Percentiles rank a stretch among this genome's conserved stretches.
Evolutionary conservation across 164 flowering plant genomes (phyloP).

Genomic region (Tetrastigma voinierianum): DNA sequence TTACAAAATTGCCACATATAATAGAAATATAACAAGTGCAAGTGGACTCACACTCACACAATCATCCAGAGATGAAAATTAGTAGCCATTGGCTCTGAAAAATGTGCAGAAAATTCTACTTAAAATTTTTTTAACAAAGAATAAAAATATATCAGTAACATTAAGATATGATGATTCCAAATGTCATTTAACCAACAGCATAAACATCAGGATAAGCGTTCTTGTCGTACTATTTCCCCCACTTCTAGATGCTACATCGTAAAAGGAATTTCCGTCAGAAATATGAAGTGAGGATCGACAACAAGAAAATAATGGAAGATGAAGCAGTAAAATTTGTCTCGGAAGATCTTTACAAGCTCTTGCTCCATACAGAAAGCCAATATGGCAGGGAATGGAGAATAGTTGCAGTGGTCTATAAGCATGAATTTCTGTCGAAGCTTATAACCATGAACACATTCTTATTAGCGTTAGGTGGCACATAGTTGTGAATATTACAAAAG

Average conservation of each 20-base stretch:
- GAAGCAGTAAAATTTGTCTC: neutral
- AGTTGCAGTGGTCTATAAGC: neutral
- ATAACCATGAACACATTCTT: neutral
- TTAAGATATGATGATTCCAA: too few species aligned
- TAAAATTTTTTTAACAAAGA: neutral
- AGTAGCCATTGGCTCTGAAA: slow-evolving; percentile 47
- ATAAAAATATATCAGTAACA: neutral
- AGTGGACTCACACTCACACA: slow-evolving; percentile 50
- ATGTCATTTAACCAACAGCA: slow-evolving; percentile 80
- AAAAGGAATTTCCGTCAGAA: neutral
- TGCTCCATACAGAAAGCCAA: neutral
- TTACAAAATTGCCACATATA: neutral
- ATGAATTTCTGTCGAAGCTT: neutral
- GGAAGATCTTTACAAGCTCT: neutral
- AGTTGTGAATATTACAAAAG: too few species aligned
- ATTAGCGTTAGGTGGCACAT: too few species aligned
- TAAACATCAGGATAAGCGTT: slow-evolving; percentile 75
- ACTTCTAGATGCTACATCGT: slow-evolving; percentile 81
- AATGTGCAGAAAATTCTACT: neutral
- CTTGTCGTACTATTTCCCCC: slow-evolving; percentile 88
- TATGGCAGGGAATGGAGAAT: too few species aligned
- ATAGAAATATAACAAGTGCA: neutral
- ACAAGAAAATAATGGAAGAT: neutral
- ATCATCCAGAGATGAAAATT: slow-evolving; percentile 58
- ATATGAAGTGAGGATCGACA: neutral